Conservation (phyloP, 2,329 filamentous ascomycete genomes). For the Claviceps sp. region DNA sequence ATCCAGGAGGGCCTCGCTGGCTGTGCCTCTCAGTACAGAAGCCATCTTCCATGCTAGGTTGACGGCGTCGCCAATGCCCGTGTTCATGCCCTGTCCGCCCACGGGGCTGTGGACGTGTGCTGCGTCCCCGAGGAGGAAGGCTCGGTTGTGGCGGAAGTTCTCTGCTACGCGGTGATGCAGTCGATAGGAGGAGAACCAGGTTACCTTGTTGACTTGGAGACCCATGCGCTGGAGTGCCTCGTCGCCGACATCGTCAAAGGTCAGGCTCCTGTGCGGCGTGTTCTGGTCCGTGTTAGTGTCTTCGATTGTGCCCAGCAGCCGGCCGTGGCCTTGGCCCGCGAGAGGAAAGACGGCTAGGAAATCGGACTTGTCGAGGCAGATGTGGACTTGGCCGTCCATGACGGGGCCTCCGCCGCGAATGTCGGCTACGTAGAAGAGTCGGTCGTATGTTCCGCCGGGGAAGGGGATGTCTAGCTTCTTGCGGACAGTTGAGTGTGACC, state of each 20-base stretch:
- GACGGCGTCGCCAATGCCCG: slow-evolving; percentile 42
- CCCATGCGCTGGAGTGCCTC: background rate
- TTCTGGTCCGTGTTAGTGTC: background rate
- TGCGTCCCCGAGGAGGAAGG: slow-evolving; percentile 39
- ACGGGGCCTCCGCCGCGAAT: background rate
- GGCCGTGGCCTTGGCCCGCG: background rate
- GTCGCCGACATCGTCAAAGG: background rate
- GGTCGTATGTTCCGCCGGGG: slow-evolving; percentile 1
- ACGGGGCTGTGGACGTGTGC: slow-evolving; percentile 43
- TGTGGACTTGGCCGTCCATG: slow-evolving; percentile 3
- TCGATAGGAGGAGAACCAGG: slow-evolving; percentile 2
- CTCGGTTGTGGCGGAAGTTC: background rate
- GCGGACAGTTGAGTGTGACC: slow-evolving; percentile 1
- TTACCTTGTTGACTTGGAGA: background rate
- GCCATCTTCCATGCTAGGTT: slow-evolving; percentile 40
- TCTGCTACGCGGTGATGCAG: slow-evolving; percentile 1
- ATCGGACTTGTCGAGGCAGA: slow-evolving; percentile 1
- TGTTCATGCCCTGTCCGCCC: slow-evolving; percentile 45
- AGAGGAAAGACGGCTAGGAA: slow-evolving; percentile 1
- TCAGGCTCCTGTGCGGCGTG: background rate
- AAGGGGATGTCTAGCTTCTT: slow-evolving; percentile 1
- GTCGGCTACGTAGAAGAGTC: slow-evolving; percentile 2
- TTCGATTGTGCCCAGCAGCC: slow-evolving; percentile 1
- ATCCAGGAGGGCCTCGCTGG: background rate
- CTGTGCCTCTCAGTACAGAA: slow-evolving; percentile 11